These are phyloP conservation scores for Eutypella sp. DNA, from an alignment of 2,329 filamentous ascomycete species.

Conservation along the genomic window DNA sequence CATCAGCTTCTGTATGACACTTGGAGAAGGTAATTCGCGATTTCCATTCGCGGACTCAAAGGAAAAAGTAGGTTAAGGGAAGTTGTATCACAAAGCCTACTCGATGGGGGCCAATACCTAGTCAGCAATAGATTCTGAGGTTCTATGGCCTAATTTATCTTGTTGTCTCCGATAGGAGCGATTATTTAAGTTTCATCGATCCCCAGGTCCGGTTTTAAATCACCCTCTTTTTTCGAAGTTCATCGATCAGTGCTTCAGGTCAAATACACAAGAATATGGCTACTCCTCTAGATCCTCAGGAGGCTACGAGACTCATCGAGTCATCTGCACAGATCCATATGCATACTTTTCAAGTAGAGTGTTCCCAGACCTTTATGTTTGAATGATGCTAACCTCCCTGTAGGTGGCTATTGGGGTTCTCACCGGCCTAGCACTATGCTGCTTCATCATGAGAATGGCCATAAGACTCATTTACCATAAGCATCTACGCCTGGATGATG, in stretches of 20 bases:
- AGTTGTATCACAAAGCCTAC: no score
- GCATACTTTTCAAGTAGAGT: conserved; percentile 1
- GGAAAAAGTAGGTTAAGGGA: no score
- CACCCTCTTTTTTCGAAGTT: neutral
- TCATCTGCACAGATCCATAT: conserved; percentile 11
- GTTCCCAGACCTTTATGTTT: neutral
- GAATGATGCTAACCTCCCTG: neutral
- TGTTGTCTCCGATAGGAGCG: neutral
- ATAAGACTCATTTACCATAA: conserved; percentile 14
- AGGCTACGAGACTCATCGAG: conserved; percentile 8
- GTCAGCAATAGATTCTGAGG: neutral
- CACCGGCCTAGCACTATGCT: conserved; percentile 9
- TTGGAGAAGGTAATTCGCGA: no score
- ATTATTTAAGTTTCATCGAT: neutral
- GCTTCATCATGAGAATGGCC: conserved; percentile 11
- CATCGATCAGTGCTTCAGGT: neutral
- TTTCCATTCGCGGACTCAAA: no score
- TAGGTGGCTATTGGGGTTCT: conserved; percentile 9
- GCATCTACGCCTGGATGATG: conserved; percentile 11
- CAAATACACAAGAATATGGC: neutral
- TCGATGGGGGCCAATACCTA: no score
- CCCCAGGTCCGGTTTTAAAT: neutral
- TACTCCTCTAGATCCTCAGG: conserved; percentile 3
- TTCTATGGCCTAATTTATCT: neutral
- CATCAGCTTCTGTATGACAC: no score